Conservation (phyloP, 139 green algal genomes). For the Coelastrella sp. region DNA sequence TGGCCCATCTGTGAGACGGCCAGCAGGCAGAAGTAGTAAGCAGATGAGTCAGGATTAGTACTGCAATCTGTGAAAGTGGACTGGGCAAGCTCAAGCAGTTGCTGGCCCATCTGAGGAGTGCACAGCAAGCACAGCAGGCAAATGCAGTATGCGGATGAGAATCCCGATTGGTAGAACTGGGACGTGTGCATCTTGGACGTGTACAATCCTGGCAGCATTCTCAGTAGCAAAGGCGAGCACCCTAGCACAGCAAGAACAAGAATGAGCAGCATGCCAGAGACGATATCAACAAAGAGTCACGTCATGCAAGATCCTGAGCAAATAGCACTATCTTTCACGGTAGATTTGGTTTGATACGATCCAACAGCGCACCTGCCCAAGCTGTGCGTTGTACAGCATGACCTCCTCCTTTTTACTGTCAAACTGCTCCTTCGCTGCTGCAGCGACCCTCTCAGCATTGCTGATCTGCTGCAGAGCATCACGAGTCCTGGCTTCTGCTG, state of each 20-base stretch:
- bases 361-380: background rate
- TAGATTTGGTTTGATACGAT: too few relatives aligned
- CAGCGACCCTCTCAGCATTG: background rate
- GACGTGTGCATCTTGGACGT: too few relatives aligned
- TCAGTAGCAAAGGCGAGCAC: background rate
- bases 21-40: too few relatives aligned
- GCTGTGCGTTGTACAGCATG: background rate
- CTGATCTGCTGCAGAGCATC: background rate
- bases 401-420: constrained; percentile 11
- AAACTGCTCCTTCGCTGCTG: background rate
- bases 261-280: background rate
- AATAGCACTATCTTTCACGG: too few relatives aligned
- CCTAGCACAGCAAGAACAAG: background rate
- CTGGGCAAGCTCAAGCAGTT: too few relatives aligned
- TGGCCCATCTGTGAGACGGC: background rate
- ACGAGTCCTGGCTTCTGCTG: background rate
- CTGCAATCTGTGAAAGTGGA: too few relatives aligned
- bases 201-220: background rate
- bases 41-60: too few relatives aligned
- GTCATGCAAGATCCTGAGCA: too few relatives aligned
- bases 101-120: too few relatives aligned
- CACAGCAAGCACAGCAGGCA: too few relatives aligned
- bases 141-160: too few relatives aligned
- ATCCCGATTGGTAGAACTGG: background rate
- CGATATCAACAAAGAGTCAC: too few relatives aligned